These are phyloP conservation scores for Nakazawaea laoshanensis DNA, from an alignment of 805 yeast species.

Conservation along the genomic window DNA sequence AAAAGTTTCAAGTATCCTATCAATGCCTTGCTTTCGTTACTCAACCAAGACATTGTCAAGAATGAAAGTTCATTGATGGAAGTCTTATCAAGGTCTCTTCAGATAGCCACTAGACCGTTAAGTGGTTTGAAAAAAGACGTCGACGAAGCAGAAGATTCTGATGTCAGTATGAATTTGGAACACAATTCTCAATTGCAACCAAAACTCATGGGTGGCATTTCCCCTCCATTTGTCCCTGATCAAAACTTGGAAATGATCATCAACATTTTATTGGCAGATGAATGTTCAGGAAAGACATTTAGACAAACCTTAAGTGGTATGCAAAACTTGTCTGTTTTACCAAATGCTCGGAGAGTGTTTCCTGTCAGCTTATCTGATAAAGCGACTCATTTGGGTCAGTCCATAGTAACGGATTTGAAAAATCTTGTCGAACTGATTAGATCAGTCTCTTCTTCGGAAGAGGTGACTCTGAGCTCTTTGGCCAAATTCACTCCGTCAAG, in stretches of 20 bases:
- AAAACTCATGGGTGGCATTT: constrained; percentile 17
- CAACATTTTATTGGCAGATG: constrained; percentile 65
- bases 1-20: constrained; percentile 59
- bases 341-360: constrained; percentile 54
- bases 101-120: constrained; percentile 69
- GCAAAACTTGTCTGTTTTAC: constrained; percentile 61
- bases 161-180: not conserved
- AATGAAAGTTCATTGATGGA: constrained; percentile 76
- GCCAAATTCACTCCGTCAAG: constrained; percentile 67
- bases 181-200: constrained; percentile 18
- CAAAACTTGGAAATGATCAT: constrained; percentile 54
- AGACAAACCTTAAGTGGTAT: constrained; percentile 76
- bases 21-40: constrained; percentile 52
- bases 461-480: constrained; percentile 46
- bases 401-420: constrained; percentile 47
- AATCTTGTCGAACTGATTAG: constrained; percentile 36
- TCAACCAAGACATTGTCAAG: constrained; percentile 55
- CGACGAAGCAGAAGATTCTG: not conserved
- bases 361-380: constrained; percentile 56
- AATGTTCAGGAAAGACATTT: constrained; percentile 78
- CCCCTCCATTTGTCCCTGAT: constrained; percentile 52
- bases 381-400: constrained; percentile 52
- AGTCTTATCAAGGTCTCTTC: constrained; percentile 62
- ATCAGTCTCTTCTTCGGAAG: constrained; percentile 24
- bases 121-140: constrained; percentile 38